These are phyloP conservation scores for Yamadazyma sp. DNA, from an alignment of 1,139 yeast genomes.

Conservation along the genomic window DNA sequence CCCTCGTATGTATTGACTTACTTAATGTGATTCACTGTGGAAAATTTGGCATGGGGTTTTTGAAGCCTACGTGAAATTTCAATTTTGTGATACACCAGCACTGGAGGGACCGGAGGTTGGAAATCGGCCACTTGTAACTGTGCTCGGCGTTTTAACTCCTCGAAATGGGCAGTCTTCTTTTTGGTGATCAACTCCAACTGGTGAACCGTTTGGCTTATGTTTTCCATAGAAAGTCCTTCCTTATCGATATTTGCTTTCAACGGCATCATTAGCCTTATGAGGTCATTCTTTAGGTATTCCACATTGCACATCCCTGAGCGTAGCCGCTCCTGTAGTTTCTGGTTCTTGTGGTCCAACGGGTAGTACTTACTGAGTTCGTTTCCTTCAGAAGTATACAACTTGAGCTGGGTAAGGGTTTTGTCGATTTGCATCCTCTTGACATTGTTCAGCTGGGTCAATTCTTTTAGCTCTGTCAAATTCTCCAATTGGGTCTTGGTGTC, in stretches of 20 bases:
- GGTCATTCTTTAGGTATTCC: conserved; percentile 18
- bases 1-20: neutral
- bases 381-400: conserved; percentile 2
- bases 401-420: conserved; percentile 11
- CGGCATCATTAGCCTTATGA: conserved; percentile 25
- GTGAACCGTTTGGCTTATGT: conserved; percentile 23
- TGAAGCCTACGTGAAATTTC: neutral
- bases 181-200: conserved; percentile 22
- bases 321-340: conserved; percentile 18
- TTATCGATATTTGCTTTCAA: conserved; percentile 22
- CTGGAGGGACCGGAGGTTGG: neutral
- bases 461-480: neutral
- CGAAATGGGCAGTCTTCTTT: conserved; percentile 8
- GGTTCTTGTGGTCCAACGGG: conserved; percentile 26
- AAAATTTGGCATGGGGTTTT: conserved; percentile 4
- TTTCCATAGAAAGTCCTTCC: conserved; percentile 17
- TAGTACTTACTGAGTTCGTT: conserved; percentile 9
- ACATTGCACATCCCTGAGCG: conserved; percentile 21
- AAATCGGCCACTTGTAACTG: neutral
- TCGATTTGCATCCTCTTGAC: conserved; percentile 11
- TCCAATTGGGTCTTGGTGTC: conserved; percentile 2
- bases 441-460: conserved; percentile 5
- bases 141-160: neutral
- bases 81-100: conserved; percentile 1
- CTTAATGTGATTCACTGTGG: neutral